Evolutionary conservation across 2,329 filamentous ascomycete species (phyloP), one percentile per base, ranked within the genome.

Genomic region (Neophaeococcomyces mojaviensis): DNA sequence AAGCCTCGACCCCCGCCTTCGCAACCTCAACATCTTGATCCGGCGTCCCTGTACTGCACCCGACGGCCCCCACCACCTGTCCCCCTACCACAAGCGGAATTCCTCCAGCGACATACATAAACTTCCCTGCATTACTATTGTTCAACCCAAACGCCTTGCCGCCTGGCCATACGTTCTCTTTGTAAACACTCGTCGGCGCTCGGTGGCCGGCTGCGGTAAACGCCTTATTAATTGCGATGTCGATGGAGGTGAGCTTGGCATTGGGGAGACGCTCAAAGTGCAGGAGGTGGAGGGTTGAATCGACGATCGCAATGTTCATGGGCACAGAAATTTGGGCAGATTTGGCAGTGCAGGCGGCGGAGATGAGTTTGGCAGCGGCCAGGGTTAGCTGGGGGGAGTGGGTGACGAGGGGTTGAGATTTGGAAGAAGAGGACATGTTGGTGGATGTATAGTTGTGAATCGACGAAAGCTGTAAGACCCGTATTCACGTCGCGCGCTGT

Each of bases 121-220:
- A 78, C 35, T 72, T 57, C 4, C 74, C 74, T 10, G 69, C 69
- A 57, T 78, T 78, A 19, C 61, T 70, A 32, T 74, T 72, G 33
- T 52, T 54, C 41, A 57, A 24, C 13, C 73, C 72, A 50, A 69
- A 77, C 0, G 71, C 74, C 1, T 64, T 59, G 1, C 74, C 74
- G 5, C 74, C 74, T 4, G 74, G 74, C 63, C 70, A 69, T 16
- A 77, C 73, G 33, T 64, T 66, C 50, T 76, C 74, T 47, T 73
- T 73, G 59, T 78, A 78, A 2, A 65, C 62, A 18, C 68, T 67
- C 0, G 74, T 78, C 0, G 73, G 72, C 3, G 67, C 61, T 16
- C 68, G 63, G 59, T 78, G 75, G 13, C 75, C 75, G 1, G 74
- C 72, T 3, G 75, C 75, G 2, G 75, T 78, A 57, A 76, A 78